Conservation (phyloP, 192 early-diverging fungal species). For the Dispira parvispora region DNA sequence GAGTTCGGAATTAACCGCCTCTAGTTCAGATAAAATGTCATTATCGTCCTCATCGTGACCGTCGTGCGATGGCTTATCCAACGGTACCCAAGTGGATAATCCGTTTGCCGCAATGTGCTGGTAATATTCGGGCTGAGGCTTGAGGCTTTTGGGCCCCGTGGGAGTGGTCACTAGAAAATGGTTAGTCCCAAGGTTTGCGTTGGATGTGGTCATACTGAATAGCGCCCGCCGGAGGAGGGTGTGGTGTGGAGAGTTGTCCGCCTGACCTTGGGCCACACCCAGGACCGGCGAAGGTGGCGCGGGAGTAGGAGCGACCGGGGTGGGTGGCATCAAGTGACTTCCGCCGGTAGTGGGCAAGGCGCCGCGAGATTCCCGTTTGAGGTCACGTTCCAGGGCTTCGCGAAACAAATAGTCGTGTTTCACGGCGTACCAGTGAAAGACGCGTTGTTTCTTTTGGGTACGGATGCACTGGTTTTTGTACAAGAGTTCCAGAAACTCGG, state of each 20-base stretch:
- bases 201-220: slow-evolving; percentile 15
- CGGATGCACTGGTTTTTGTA: slow-evolving; percentile 93
- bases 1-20: slow-evolving; percentile 5
- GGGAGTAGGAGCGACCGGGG: slow-evolving; percentile 23
- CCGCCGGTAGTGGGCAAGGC: slow-evolving; percentile 58
- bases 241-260: slow-evolving; percentile 19
- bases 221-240: slow-evolving; percentile 17
- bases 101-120: slow-evolving; percentile 9
- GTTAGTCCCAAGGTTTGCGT: background rate
- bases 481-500: slow-evolving; percentile 84
- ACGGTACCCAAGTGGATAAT: background rate
- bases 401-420: slow-evolving; percentile 86
- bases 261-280: slow-evolving; percentile 20
- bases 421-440: slow-evolving; percentile 97
- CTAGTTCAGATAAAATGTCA: background rate
- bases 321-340: slow-evolving; percentile 28
- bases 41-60: slow-evolving; percentile 9
- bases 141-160: background rate
- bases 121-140: background rate
- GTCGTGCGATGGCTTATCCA: background rate
- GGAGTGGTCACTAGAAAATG: background rate
- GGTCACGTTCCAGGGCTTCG: slow-evolving; percentile 89
- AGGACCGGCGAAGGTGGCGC: slow-evolving; percentile 41
- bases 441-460: slow-evolving; percentile 98
- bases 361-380: slow-evolving; percentile 82